Evolutionary conservation across 345 rosid genomes (phyloP).

Genomic region (Salix dunnii): DNA sequence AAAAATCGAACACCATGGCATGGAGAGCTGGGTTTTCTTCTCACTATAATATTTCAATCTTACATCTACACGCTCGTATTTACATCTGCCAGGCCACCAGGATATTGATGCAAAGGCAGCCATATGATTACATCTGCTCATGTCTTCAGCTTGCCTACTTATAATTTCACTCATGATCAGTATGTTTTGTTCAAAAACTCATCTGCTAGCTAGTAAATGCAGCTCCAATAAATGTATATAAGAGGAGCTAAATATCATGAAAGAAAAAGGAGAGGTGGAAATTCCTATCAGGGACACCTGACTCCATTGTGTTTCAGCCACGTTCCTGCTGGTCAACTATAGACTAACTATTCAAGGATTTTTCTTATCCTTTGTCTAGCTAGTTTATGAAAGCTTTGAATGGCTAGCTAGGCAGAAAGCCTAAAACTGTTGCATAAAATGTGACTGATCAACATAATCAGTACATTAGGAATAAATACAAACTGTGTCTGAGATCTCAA

Average conservation of each 20-base stretch:
- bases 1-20: no score
- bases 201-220: no score
- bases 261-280: not conserved
- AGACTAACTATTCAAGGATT: conserved; percentile 33
- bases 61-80: no score
- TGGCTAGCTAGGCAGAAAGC: conserved; percentile 25
- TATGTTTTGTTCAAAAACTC: no score
- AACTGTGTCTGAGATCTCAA: conserved; percentile 24
- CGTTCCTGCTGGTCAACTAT: conserved; percentile 27
- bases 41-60: no score
- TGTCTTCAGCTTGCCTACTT: no score
- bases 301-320: conserved; percentile 28
- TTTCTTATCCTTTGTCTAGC: conserved; percentile 32
- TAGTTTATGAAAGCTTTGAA: conserved; percentile 11
- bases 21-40: no score
- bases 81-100: no score
- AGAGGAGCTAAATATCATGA: not conserved
- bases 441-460: conserved; percentile 12
- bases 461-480: conserved; percentile 22
- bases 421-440: conserved; percentile 25
- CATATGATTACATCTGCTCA: no score
- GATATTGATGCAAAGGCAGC: no score
- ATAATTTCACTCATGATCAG: not conserved
- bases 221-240: not conserved
- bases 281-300: conserved; percentile 15